These are phyloP conservation scores for Eucalyptus curtisii DNA, from an alignment of 345 rosid species.

Conservation along the genomic window DNA sequence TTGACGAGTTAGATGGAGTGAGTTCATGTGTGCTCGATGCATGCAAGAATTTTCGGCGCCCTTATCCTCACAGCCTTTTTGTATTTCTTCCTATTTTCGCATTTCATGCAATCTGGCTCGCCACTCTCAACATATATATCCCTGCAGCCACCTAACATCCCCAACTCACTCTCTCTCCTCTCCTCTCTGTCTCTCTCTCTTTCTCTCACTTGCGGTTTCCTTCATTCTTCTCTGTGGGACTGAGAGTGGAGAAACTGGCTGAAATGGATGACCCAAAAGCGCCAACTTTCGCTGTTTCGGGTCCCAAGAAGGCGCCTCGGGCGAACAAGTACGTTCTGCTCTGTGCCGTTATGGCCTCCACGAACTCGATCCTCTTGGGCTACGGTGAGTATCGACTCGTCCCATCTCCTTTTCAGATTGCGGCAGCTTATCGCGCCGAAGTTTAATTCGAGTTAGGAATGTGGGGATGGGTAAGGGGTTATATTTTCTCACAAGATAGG, in stretches of 20 bases:
- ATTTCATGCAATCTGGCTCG: not conserved
- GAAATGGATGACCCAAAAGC: not conserved
- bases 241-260: not conserved
- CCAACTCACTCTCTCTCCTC: not conserved
- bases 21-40: not conserved
- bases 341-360: slow-evolving; percentile 31
- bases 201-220: not conserved
- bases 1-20: not conserved
- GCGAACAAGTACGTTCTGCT: slow-evolving; percentile 25
- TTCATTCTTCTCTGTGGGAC: not conserved
- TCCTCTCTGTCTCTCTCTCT: not conserved
- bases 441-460: not conserved
- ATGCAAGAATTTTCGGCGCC: not conserved
- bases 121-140: not conserved
- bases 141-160: not conserved
- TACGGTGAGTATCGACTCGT: slow-evolving; percentile 13
- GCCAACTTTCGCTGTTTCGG: not conserved
- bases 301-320: not conserved
- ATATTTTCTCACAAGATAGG: not conserved
- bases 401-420: not conserved
- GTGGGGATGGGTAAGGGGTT: not conserved
- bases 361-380: slow-evolving; percentile 33
- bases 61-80: not conserved
- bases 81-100: not conserved
- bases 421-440: not conserved